Conservation (phyloP, 164 flowering plant species). For the Magnolia officinalis region DNA sequence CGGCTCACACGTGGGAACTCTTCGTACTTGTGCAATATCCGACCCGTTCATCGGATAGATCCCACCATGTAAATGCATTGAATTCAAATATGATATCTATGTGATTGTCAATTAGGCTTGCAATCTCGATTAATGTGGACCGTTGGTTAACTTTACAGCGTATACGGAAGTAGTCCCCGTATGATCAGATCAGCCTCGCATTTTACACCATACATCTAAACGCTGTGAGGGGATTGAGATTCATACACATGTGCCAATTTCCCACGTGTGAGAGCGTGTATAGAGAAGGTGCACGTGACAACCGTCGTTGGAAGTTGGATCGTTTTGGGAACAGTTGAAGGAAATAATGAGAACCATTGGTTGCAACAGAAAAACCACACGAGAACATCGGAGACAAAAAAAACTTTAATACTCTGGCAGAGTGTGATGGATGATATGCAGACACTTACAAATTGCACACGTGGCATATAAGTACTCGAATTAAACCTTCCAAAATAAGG, state of each 20-base stretch:
- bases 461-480: too few relatives aligned
- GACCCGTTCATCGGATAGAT: background rate
- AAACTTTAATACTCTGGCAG: too few relatives aligned
- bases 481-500: too few relatives aligned
- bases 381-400: background rate
- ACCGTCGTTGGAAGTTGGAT: constrained; percentile 10
- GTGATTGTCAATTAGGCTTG: too few relatives aligned
- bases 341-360: background rate
- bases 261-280: background rate
- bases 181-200: background rate
- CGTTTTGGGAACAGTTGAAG: background rate
- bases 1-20: background rate
- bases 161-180: too few relatives aligned
- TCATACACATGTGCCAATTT: background rate
- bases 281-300: background rate
- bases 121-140: too few relatives aligned
- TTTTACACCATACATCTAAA: background rate
- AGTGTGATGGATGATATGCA: too few relatives aligned
- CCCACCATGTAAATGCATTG: too few relatives aligned
- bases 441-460: too few relatives aligned
- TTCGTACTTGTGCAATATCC: background rate
- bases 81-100: too few relatives aligned
- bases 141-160: too few relatives aligned
- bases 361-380: constrained; percentile 6
- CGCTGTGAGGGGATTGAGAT: background rate